phyloP scores from a whole-genome alignment of 805 yeast species.

The Candida sanyiensis region DNA sequence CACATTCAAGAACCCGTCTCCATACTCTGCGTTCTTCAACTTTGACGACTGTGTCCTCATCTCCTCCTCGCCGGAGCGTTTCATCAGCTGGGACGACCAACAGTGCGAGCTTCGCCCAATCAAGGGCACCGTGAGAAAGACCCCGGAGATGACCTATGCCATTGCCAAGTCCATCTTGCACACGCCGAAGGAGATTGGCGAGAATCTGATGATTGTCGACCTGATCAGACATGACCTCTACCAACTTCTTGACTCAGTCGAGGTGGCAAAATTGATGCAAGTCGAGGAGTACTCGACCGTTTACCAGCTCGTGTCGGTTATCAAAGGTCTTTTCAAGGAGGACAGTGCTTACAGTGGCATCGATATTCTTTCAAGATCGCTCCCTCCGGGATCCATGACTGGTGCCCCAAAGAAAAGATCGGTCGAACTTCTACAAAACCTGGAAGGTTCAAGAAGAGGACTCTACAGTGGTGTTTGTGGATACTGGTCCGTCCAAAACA shows the following conservation, averaged over 20 bases:
- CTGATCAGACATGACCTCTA: slow-evolving; percentile 87
- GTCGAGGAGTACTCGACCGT: slow-evolving; percentile 93
- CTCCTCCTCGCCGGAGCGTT: slow-evolving; percentile 94
- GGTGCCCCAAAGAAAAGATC: slow-evolving; percentile 97
- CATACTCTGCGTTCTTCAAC: slow-evolving; percentile 77
- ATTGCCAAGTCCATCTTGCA: slow-evolving; percentile 60
- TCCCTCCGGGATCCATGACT: slow-evolving; percentile 99
- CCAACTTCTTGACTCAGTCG: slow-evolving; percentile 57
- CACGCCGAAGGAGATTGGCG: slow-evolving; percentile 92
- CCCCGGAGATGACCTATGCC: slow-evolving; percentile 44
- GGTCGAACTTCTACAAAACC: slow-evolving; percentile 65
- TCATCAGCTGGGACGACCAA: slow-evolving; percentile 61
- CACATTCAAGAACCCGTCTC: slow-evolving; percentile 78
- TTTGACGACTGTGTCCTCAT: slow-evolving; percentile 56
- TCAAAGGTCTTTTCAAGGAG: slow-evolving; percentile 45
- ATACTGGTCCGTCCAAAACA: slow-evolving; percentile 84
- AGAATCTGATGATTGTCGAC: slow-evolving; percentile 95
- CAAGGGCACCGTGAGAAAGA: slow-evolving; percentile 86
- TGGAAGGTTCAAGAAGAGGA: slow-evolving; percentile 50
- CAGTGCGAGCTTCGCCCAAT: slow-evolving; percentile 85
- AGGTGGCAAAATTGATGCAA: slow-evolving; percentile 74
- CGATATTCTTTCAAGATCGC: slow-evolving; percentile 68
- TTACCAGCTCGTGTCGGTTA: slow-evolving; percentile 86
- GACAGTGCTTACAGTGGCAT: slow-evolving; percentile 50
- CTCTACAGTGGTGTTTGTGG: slow-evolving; percentile 94